Conservation (phyloP, 2,329 filamentous ascomycete species). For the Helotiales sp. region DNA sequence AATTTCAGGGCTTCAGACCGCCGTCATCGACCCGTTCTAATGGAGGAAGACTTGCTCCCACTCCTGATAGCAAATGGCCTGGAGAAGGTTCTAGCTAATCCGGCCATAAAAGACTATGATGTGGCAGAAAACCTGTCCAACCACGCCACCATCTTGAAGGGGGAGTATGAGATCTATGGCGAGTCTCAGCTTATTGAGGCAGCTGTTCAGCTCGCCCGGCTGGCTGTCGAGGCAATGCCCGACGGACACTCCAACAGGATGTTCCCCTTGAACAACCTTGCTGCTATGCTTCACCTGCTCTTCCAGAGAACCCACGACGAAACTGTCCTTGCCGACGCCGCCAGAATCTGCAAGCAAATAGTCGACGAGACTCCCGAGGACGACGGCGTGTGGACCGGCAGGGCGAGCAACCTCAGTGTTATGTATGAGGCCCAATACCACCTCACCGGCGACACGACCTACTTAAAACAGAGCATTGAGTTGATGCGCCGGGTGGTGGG, state of each 20-base stretch:
- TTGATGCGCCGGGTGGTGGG: neutral
- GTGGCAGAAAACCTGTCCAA: neutral
- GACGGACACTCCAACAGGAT: neutral
- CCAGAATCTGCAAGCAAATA: neutral
- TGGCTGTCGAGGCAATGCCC: neutral
- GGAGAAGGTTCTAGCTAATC: neutral
- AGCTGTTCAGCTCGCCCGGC: neutral
- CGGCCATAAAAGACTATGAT: neutral
- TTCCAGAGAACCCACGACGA: neutral
- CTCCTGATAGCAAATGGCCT: neutral
- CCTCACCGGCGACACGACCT: neutral
- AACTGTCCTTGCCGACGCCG: neutral
- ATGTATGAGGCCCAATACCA: neutral
- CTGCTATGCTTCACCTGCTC: neutral
- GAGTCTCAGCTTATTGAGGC: neutral
- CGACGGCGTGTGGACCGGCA: neutral
- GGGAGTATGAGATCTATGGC: neutral
- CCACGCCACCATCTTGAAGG: neutral
- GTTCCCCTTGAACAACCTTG: neutral
- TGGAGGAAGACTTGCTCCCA: neutral
- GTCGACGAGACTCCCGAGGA: neutral
- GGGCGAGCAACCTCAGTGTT: neutral
- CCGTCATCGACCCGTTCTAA: neutral
- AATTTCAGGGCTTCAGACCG: neutral
- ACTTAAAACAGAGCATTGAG: neutral